Percentiles rank a stretch among this genome's conserved stretches.
Evolutionary conservation across 2,329 filamentous ascomycete genomes (phyloP).

Genomic region (Diplodia mutila): DNA sequence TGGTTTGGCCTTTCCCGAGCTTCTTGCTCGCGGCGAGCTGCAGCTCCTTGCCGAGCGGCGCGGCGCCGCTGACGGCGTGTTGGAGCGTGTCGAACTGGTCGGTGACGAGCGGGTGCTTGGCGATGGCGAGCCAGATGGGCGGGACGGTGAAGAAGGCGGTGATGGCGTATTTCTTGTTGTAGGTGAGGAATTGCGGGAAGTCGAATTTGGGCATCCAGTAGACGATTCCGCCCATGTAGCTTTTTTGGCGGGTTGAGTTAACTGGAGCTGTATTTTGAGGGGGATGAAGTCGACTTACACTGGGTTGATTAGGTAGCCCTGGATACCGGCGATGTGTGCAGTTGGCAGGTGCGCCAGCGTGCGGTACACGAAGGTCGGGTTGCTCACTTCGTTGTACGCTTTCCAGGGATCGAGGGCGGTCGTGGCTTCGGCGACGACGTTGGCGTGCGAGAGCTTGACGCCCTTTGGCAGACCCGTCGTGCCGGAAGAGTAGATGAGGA

Average conservation of each 20-base stretch:
- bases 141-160: conserved; percentile 64
- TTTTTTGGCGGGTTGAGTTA: neutral
- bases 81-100: conserved; percentile 55
- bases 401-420: conserved; percentile 35
- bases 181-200: conserved; percentile 58
- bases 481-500: conserved; percentile 38
- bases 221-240: conserved; percentile 44
- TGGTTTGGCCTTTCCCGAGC: conserved; percentile 46
- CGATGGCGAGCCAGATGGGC: conserved; percentile 63
- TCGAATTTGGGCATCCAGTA: conserved; percentile 69
- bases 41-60: conserved; percentile 59
- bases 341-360: conserved; percentile 53
- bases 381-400: conserved; percentile 32
- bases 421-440: conserved; percentile 46
- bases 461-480: conserved; percentile 52
- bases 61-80: conserved; percentile 57
- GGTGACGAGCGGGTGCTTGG: conserved; percentile 59
- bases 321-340: conserved; percentile 54
- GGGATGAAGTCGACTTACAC: conserved; percentile 29
- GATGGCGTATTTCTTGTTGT: conserved; percentile 55
- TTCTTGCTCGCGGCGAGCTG: conserved; percentile 55
- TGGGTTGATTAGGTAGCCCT: conserved; percentile 52
- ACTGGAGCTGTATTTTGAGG: neutral
- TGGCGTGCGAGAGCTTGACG: conserved; percentile 50
- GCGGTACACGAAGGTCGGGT: conserved; percentile 41